These are phyloP conservation scores for Fagus sylvatica DNA, from an alignment of 306 rosid species.

Conservation along the genomic window DNA sequence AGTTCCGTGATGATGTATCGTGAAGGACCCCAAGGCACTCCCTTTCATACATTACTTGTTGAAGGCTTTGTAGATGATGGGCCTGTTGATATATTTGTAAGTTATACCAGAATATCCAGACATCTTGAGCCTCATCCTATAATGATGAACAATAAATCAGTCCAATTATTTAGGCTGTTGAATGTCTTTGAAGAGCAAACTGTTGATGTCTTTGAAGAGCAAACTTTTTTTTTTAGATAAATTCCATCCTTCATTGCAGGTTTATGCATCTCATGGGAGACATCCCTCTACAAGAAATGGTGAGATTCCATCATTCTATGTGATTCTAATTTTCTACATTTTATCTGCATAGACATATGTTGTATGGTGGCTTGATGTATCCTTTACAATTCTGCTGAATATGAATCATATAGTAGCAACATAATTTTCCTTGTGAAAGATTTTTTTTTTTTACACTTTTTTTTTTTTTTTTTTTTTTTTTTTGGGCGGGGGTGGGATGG, in stretches of 20 bases:
- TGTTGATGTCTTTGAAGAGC: too few species aligned
- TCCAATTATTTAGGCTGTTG: conserved; percentile 4
- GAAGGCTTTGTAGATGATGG: conserved; percentile 97
- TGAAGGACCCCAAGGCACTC: conserved; percentile 84
- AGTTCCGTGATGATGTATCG: conserved; percentile 93
- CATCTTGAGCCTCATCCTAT: conserved; percentile 6
- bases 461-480: neutral
- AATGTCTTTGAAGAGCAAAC: neutral
- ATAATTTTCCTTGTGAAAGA: neutral
- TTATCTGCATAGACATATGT: too few species aligned
- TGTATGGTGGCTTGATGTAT: neutral
- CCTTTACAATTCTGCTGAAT: neutral
- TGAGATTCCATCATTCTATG: conserved; percentile 32
- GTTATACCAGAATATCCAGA: conserved; percentile 32
- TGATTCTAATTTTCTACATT: neutral
- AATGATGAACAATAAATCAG: neutral
- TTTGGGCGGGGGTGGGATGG: neutral
- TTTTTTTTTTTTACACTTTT: neutral
- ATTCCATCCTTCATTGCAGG: conserved; percentile 53
- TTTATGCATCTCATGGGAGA: conserved; percentile 82
- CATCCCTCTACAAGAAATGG: conserved; percentile 81
- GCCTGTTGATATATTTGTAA: conserved; percentile 81
- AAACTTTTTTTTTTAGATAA: conserved; percentile 11
- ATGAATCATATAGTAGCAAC: neutral
- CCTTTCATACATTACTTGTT: conserved; percentile 79